These are phyloP conservation scores for Spatholobus suberectus DNA, from an alignment of 306 rosid species.

Conservation along the genomic window DNA sequence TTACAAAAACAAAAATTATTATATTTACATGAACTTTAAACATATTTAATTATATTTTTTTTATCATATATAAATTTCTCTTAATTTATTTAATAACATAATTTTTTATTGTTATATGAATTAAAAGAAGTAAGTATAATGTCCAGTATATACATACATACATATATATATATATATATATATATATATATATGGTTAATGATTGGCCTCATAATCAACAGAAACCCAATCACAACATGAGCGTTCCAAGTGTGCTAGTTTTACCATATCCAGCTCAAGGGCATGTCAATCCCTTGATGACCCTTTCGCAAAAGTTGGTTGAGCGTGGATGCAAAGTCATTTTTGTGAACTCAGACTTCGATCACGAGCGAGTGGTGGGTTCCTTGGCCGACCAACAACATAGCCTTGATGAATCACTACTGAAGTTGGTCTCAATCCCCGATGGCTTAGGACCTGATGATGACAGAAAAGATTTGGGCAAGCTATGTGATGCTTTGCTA, in stretches of 20 bases:
- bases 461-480: constrained; percentile 34
- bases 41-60: too few relatives aligned
- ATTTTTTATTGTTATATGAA: too few relatives aligned
- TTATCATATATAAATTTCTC: too few relatives aligned
- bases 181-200: too few relatives aligned
- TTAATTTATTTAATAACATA: too few relatives aligned
- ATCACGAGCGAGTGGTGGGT: constrained; percentile 42
- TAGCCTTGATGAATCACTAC: background rate
- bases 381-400: background rate
- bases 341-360: constrained; percentile 47
- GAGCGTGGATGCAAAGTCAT: constrained; percentile 46
- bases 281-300: constrained; percentile 37
- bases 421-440: constrained; percentile 41
- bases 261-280: constrained; percentile 45
- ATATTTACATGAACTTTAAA: too few relatives aligned
- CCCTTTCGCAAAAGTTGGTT: constrained; percentile 39
- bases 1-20: too few relatives aligned
- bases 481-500: background rate
- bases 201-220: background rate
- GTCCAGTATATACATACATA: too few relatives aligned
- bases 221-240: constrained; percentile 13
- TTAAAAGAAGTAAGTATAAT: too few relatives aligned
- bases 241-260: constrained; percentile 23
- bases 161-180: too few relatives aligned
- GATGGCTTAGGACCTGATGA: constrained; percentile 48